Base-by-base conservation (phyloP, 805 yeast genomes). In the Candida glaebosa region DNA sequence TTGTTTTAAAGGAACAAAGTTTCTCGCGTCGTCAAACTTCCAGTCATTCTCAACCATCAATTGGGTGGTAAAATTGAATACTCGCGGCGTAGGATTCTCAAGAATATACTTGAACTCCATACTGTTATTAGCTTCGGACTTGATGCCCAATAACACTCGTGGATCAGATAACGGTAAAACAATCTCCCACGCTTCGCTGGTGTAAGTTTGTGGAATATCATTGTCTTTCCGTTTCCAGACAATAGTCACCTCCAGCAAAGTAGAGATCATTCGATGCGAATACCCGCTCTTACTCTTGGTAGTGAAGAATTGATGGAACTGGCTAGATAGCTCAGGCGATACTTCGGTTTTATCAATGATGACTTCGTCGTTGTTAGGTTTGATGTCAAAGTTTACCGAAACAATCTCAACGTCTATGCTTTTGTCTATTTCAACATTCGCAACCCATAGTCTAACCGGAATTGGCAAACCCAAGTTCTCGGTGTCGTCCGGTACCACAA, bases 21-120 rank as follows among this genome's bases (percentile, higher is more conserved):
- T 61, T 16, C 50, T 31, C 2, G 49, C 53, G 18, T 46, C 52
- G 3, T 48, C 52, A 44, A 60, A 61, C 10, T 36, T 41, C 67
- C 67, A 63, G 3, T 49, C 53, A 15, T 46, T 43, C 12, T 46
- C 51, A 10, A 48, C 53, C 2, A 49, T 50, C 57, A 80, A 58
- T 9, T 69, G 63, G 2, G 80, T 67, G 9, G 81, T 61, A 49
- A 84, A 87, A 8, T 79, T 78, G 48, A 87, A 79, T 2, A 82
- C 73, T 34, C 83, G 68, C 2, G 84, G 71, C 0, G 95, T 83
- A 10, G 95, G 89, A 53, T 87, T 87, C 54, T 87, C 95, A 37
- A 87, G 53, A 39, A 71, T 68, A 54, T 77, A 86, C 10, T 54
- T 65, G 34, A 79, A 56, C 33, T 54, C 58, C 12, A 67, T 49